Conservation (phyloP, 208 protist genomes). For the Vickermania ingenoplastis region DNA sequence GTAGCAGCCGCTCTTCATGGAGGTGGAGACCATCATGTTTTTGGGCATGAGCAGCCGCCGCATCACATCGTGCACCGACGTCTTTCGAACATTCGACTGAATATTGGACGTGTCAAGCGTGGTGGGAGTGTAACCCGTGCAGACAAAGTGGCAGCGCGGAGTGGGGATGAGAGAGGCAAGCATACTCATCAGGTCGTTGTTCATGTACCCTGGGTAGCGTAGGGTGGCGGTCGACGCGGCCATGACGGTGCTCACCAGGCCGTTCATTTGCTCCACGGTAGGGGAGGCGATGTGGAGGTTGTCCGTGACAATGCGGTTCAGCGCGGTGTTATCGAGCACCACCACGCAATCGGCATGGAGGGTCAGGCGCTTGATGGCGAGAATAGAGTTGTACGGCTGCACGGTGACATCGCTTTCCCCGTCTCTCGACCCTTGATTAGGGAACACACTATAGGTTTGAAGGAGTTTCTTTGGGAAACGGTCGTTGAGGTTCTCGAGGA, state of each 20-base stretch:
- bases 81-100: slow-evolving; percentile 94
- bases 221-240: slow-evolving; percentile 97
- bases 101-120: slow-evolving; percentile 86
- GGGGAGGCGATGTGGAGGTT: slow-evolving; percentile 93
- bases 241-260: slow-evolving; percentile 98
- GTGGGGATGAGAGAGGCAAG: slow-evolving; percentile 98
- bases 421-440: slow-evolving; percentile 69
- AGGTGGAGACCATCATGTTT: slow-evolving; percentile 96
- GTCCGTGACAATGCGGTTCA: slow-evolving; percentile 97
- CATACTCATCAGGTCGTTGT: slow-evolving; percentile 96
- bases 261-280: slow-evolving; percentile 96
- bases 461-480: slow-evolving; percentile 97
- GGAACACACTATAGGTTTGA: slow-evolving; percentile 99
- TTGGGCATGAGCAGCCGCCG: slow-evolving; percentile 98
- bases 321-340: slow-evolving; percentile 99
- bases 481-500: slow-evolving; percentile 98
- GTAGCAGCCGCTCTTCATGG: slow-evolving; percentile 94
- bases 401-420: slow-evolving; percentile 96
- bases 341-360: slow-evolving; percentile 96
- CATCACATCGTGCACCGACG: slow-evolving; percentile 99
- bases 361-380: slow-evolving; percentile 98
- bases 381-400: slow-evolving; percentile 99
- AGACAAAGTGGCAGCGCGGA: slow-evolving; percentile 99
- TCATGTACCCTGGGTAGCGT: slow-evolving; percentile 98
- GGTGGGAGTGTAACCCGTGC: slow-evolving; percentile 98